Base-by-base conservation (phyloP, 192 early-diverging fungal species). In the Podila epigama region DNA sequence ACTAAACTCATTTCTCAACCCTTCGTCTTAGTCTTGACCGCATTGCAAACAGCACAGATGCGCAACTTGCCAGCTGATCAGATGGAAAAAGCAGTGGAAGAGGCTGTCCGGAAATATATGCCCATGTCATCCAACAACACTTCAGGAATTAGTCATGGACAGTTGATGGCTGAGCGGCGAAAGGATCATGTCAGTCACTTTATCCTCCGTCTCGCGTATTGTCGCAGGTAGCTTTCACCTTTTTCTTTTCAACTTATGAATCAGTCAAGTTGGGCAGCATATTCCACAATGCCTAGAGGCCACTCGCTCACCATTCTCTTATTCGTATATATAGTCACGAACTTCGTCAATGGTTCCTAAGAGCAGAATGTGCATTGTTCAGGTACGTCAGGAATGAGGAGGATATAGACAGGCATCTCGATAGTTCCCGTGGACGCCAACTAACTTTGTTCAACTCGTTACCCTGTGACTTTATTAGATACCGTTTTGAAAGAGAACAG, bases 181-280 rank as follows among this genome's bases (percentile, higher is more conserved):
- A 93, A 94, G 72, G 94, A 95, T 84, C 88, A 92, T 40, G 79
- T 95, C 28, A 91, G 89, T 59, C 94, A 95, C 68, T 94, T 91
- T 79, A 91, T 95, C 22, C 68, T 95, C 32, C 89, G 92, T 41
- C 75, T 95, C 41, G 94, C 93, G 0, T 94, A 90, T 54, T 84
- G 82, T 57, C 58, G 85, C 58, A 86, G 71, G 83, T 86, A 75
- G n/a, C n/a, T n/a, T n/a, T n/a, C n/a, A n/a, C n/a, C n/a, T 33
- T 53, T 13, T 37, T 51, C 29, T 31, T 42, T 5, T 50, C 8
- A 29, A 41, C 20, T 25, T 55, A n/a, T n/a, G n/a, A n/a, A n/a
- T n/a, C n/a, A n/a, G n/a, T n/a, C n/a, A n/a, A n/a, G n/a, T n/a
- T n/a, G n/a, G n/a, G n/a, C n/a, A n/a, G n/a, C n/a, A n/a, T n/a